Percentiles rank a stretch among this genome's conserved stretches.
Evolutionary conservation across 2,329 filamentous ascomycete genomes (phyloP).

Genomic region (Herpomyces periplanetae): DNA sequence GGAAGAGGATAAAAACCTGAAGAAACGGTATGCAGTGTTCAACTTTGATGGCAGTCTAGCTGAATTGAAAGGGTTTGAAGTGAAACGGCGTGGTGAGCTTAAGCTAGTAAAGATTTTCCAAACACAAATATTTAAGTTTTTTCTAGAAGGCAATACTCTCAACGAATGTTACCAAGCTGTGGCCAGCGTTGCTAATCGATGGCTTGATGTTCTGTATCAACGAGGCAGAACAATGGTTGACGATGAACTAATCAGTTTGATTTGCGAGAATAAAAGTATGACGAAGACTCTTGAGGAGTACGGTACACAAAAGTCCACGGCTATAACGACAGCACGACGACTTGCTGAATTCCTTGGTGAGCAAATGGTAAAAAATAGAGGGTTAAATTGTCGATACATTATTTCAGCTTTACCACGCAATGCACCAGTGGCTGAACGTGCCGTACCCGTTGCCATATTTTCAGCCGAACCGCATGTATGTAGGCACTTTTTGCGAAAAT

Average conservation of each 20-base stretch:
- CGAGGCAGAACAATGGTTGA: slow-evolving; percentile 66
- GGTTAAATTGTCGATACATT: slow-evolving; percentile 96
- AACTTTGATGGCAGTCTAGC: slow-evolving; percentile 86
- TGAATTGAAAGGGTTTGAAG: slow-evolving; percentile 83
- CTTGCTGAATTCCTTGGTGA: slow-evolving; percentile 84
- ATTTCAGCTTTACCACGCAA: slow-evolving; percentile 57
- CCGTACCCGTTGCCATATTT: slow-evolving; percentile 82
- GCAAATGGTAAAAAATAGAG: slow-evolving; percentile 97
- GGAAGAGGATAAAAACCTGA: slow-evolving; percentile 96
- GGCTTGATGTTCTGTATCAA: slow-evolving; percentile 72
- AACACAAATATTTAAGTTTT: slow-evolving; percentile 97
- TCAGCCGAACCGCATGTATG: slow-evolving; percentile 66
- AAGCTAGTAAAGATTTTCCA: slow-evolving; percentile 99
- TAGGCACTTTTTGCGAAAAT: slow-evolving; percentile 59
- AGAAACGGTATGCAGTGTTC: slow-evolving; percentile 95
- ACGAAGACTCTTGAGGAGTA: slow-evolving; percentile 88
- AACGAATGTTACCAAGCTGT: slow-evolving; percentile 64
- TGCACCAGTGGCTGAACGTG: slow-evolving; percentile 70
- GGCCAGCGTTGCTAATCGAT: slow-evolving; percentile 72
- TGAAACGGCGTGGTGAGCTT: slow-evolving; percentile 82
- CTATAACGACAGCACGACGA: slow-evolving; percentile 87
- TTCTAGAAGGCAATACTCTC: slow-evolving; percentile 57
- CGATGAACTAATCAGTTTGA: slow-evolving; percentile 92
- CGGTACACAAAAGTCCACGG: slow-evolving; percentile 72
- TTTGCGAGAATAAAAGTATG: slow-evolving; percentile 98